Evolutionary conservation across 2,329 filamentous ascomycete genomes (phyloP), one percentile per base, ranked within the genome.

Genomic region (Myriosclerotinia duriaeana): DNA sequence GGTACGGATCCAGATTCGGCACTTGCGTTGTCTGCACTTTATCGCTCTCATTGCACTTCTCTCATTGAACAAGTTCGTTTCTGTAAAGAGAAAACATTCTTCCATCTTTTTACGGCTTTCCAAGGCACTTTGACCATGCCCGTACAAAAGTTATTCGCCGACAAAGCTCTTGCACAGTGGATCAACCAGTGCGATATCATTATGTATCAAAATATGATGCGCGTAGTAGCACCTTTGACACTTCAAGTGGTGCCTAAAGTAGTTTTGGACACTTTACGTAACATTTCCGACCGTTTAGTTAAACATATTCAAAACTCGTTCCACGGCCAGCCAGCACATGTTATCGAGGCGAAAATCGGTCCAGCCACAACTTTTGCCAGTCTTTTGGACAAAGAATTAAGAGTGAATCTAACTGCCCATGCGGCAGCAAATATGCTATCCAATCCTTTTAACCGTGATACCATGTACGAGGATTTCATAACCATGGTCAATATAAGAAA

Each of bases 121-220:
- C 92, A 97, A 74, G 95, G 95, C 65, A 98, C 93, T 2, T 85
- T 99, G 73, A 99, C 95, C 0, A 96, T 97, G 78, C 95, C 95
- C 7, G 94, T 98, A 3, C 93, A 97, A 77, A 97, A 96, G 78
- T 81, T 99, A 2, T 90, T 99, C 74, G 88, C 88, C 17, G 87
- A 96, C 74, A 87, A 90, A 2, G 88, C 88, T 65, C 81, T 98
- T 65, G 92, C 93, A 3, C 85, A 90, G 1, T 99, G 95, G 95
- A 96, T 99, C 69, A 91, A 95, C 76, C 90, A 96, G 77, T 97
- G 92, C 76, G 95, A 99, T 77, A 96, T 95, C 79, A 84, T 94
- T 44, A 91, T 97, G 80, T 99, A 99, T 76, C 93, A 98, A 77
- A 93, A 93, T 72, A 97, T 98, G 90, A 93, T 97, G 80, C 89